These are phyloP conservation scores for Penicillium sp. DNA, from an alignment of 2,329 filamentous ascomycete genomes.

Conservation along the genomic window DNA sequence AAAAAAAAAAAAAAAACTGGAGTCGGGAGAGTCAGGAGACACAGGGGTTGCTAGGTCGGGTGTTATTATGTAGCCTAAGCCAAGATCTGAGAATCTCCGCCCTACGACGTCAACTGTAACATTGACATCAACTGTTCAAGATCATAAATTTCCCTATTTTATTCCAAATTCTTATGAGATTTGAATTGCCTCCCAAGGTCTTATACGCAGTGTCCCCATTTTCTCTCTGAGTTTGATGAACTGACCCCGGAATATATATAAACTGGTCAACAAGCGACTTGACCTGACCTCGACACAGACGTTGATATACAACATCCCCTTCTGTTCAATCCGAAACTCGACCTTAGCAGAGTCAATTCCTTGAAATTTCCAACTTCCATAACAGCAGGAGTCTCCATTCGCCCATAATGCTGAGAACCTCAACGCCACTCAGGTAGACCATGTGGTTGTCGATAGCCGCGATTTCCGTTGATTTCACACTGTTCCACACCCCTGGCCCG, in stretches of 20 bases:
- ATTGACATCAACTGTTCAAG: not conserved
- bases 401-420: not conserved
- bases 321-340: not conserved
- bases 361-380: not conserved
- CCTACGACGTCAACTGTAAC: not conserved
- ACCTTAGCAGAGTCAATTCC: not conserved
- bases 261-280: not conserved
- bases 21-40: not conserved
- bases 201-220: no score
- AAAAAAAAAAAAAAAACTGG: not conserved
- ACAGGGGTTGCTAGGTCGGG: not conserved
- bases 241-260: not conserved
- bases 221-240: not conserved
- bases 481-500: not conserved
- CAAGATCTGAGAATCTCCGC: not conserved
- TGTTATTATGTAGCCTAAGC: conserved; percentile 3
- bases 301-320: no score
- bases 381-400: not conserved
- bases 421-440: not conserved
- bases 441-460: not conserved
- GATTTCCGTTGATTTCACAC: not conserved
- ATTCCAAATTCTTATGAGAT: not conserved
- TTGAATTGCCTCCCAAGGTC: not conserved
- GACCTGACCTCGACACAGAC: not conserved
- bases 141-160: not conserved